phyloP scores from a whole-genome alignment of 2,329 filamentous ascomycete species.

The Coniochaeta hoffmannii region DNA sequence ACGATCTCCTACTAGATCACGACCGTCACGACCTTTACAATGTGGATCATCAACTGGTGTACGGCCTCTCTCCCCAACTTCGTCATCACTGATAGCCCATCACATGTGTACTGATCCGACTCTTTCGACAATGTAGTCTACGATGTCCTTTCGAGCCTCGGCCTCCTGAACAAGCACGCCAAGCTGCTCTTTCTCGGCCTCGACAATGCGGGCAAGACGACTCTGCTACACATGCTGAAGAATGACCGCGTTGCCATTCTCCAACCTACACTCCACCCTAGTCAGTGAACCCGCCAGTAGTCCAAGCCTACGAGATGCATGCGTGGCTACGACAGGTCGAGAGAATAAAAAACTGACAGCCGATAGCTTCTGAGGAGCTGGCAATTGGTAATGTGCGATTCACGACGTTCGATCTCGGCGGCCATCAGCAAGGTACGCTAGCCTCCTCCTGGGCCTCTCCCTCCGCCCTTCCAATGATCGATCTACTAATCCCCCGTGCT shows the following conservation, averaged over 20 bases:
- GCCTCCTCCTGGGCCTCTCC: neutral
- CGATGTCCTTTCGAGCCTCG: slow-evolving; percentile 80
- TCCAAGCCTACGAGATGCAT: slow-evolving; percentile 7
- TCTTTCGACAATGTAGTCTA: slow-evolving; percentile 57
- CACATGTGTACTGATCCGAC: neutral
- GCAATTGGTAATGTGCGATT: slow-evolving; percentile 90
- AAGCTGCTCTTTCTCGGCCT: slow-evolving; percentile 91
- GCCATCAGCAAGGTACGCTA: slow-evolving; percentile 76
- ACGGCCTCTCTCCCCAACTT: slow-evolving; percentile 28
- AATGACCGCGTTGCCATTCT: slow-evolving; percentile 90
- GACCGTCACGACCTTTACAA: slow-evolving; percentile 31
- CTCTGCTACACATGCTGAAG: slow-evolving; percentile 92
- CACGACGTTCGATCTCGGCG: slow-evolving; percentile 89
- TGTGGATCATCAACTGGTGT: slow-evolving; percentile 98
- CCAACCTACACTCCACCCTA: slow-evolving; percentile 85
- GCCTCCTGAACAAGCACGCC: slow-evolving; percentile 90
- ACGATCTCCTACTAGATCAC: neutral
- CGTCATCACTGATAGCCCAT: neutral
- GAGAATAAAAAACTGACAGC: slow-evolving; percentile 9
- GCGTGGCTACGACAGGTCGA: slow-evolving; percentile 9
- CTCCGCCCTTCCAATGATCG: neutral
- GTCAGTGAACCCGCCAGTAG: slow-evolving; percentile 41
- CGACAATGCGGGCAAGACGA: slow-evolving; percentile 93
- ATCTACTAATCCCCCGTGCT: too few relatives aligned
- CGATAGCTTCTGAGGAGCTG: slow-evolving; percentile 76